phyloP scores from a whole-genome alignment of 345 rosid genomes.

The Acer campestre region DNA sequence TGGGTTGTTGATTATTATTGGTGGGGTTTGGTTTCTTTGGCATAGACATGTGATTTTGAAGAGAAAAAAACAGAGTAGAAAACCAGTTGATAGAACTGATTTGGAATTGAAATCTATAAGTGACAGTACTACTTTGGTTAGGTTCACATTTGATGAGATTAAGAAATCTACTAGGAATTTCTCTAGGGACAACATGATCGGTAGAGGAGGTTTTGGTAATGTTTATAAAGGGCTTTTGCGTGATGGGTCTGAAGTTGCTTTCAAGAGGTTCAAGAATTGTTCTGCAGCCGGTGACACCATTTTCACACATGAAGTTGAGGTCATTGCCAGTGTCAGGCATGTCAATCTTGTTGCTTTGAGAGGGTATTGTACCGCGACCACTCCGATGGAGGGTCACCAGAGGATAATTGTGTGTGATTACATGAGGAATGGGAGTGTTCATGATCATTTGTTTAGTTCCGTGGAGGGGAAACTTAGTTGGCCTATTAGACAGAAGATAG shows the following conservation, averaged over 20 bases:
- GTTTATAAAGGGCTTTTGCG: slow-evolving; percentile 67
- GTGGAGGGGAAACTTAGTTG: slow-evolving; percentile 56
- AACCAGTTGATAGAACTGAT: slow-evolving; percentile 30
- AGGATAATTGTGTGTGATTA: slow-evolving; percentile 91
- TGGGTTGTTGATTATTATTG: slow-evolving; percentile 33
- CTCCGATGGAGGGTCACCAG: slow-evolving; percentile 85
- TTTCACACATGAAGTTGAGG: slow-evolving; percentile 85
- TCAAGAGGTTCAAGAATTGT: slow-evolving; percentile 91
- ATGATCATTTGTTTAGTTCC: slow-evolving; percentile 77
- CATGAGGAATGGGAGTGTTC: slow-evolving; percentile 77
- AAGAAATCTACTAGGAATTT: slow-evolving; percentile 74
- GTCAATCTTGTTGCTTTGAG: slow-evolving; percentile 81
- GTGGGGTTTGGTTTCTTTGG: slow-evolving; percentile 51
- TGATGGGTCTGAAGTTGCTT: slow-evolving; percentile 81
- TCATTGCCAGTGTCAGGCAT: slow-evolving; percentile 85
- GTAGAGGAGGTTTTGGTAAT: slow-evolving; percentile 91
- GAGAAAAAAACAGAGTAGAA: slow-evolving; percentile 33
- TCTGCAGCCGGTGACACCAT: slow-evolving; percentile 71
- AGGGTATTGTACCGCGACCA: slow-evolving; percentile 87
- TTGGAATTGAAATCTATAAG: slow-evolving; percentile 54
- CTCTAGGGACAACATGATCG: slow-evolving; percentile 69
- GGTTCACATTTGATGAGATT: slow-evolving; percentile 73
- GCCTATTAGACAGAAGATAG: slow-evolving; percentile 82
- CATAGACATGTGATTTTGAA: slow-evolving; percentile 29
- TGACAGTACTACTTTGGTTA: slow-evolving; percentile 68